phyloP scores from a whole-genome alignment of 495 filamentous ascomycete genomes.

The Penicillium macrosclerotiorum region DNA sequence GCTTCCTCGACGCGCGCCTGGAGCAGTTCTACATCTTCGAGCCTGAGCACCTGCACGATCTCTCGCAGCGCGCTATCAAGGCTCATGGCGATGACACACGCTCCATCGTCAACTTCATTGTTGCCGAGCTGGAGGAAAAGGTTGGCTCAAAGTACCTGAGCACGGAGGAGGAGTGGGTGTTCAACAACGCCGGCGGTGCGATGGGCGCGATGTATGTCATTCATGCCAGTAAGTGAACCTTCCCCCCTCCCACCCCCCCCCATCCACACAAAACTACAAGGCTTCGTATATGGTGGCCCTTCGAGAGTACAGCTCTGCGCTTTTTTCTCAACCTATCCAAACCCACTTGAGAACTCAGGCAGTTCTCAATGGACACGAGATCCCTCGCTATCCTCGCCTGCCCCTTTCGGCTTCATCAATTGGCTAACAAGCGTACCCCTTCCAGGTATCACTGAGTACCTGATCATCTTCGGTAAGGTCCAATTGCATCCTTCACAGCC shows the following conservation, averaged over 20 bases:
- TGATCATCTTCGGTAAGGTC: slow-evolving; percentile 75
- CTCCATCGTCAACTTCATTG: slow-evolving; percentile 65
- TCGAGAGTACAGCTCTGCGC: too few species aligned
- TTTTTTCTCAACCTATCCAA: too few species aligned
- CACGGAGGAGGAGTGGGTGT: slow-evolving; percentile 48
- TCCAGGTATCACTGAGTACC: slow-evolving; percentile 67
- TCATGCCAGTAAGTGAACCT: slow-evolving; percentile 62
- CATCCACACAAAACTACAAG: too few species aligned
- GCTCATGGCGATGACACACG: slow-evolving; percentile 69
- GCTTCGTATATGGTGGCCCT: too few species aligned
- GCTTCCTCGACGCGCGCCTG: slow-evolving; percentile 64
- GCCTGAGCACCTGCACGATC: slow-evolving; percentile 62
- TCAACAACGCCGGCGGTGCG: slow-evolving; percentile 73
- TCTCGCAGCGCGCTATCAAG: slow-evolving; percentile 63
- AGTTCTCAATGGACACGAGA: not conserved
- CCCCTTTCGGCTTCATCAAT: not conserved
- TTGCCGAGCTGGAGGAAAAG: slow-evolving; percentile 39
- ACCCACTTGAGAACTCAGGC: too few species aligned
- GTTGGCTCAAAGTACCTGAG: slow-evolving; percentile 39
- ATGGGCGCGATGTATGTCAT: slow-evolving; percentile 92
- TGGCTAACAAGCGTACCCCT: slow-evolving; percentile 13
- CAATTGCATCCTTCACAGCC: too few species aligned
- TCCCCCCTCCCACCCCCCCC: too few species aligned
- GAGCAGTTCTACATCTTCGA: slow-evolving; percentile 77
- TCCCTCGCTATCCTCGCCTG: too few species aligned